These are phyloP conservation scores for Phytophthora pistaciae DNA, from an alignment of 352 stramenopile species.

Conservation along the genomic window DNA sequence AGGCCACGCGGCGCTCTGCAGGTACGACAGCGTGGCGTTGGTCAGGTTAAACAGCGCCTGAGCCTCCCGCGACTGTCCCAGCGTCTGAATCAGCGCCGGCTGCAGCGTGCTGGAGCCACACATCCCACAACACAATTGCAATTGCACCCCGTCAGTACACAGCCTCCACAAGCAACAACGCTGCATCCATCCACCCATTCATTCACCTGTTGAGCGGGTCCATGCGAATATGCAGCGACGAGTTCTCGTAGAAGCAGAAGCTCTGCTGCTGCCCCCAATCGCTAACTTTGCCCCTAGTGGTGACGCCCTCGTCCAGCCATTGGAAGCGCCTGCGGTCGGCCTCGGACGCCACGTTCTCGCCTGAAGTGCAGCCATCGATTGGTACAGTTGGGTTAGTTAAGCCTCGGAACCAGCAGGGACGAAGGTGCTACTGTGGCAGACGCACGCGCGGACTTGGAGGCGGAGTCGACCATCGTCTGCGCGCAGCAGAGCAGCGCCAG, in stretches of 20 bases:
- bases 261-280: slow-evolving; percentile 74
- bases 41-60: slow-evolving; percentile 62
- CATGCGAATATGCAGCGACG: slow-evolving; percentile 75
- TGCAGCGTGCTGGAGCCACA: slow-evolving; percentile 55
- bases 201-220: slow-evolving; percentile 78
- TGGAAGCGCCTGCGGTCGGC: slow-evolving; percentile 32
- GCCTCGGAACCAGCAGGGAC: neutral
- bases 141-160: slow-evolving; percentile 20
- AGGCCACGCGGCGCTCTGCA: slow-evolving; percentile 64
- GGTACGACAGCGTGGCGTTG: slow-evolving; percentile 55
- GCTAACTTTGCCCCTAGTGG: slow-evolving; percentile 26
- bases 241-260: slow-evolving; percentile 84
- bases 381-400: slow-evolving; percentile 1
- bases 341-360: slow-evolving; percentile 38
- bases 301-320: slow-evolving; percentile 78
- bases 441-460: slow-evolving; percentile 14
- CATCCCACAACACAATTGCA: slow-evolving; percentile 3
- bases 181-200: neutral
- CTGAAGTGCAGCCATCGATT: slow-evolving; percentile 14
- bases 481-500: slow-evolving; percentile 27
- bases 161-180: neutral
- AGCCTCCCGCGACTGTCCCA: slow-evolving; percentile 72
- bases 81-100: slow-evolving; percentile 67
- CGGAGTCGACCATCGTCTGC: neutral
- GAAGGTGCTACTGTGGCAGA: neutral